Evolutionary conservation across 129 eudicot genomes (phyloP).

Genomic region (Heracleum sosnowskyi): DNA sequence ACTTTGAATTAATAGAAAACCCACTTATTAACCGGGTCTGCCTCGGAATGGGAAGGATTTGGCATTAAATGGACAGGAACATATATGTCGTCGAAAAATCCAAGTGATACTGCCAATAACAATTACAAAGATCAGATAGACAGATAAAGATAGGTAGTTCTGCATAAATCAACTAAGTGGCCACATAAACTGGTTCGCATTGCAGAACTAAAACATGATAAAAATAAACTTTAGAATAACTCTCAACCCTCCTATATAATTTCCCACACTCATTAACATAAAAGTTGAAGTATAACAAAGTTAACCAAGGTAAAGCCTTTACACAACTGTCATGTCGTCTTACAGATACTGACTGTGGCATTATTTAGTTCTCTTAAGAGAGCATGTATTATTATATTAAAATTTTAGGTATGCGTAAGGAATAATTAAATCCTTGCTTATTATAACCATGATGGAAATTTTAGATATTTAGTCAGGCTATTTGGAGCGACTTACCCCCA

Average conservation of each 20-base stretch:
- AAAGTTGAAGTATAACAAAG: neutral
- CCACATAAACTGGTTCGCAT: neutral
- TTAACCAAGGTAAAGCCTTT: neutral
- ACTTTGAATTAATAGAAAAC: slow-evolving; percentile 10
- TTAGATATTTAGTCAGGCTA: neutral
- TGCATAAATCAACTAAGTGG: neutral
- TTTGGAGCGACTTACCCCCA: neutral
- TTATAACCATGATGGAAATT: neutral
- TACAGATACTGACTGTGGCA: neutral
- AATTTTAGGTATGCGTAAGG: neutral
- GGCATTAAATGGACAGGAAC: slow-evolving; percentile 64
- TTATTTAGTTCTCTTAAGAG: neutral
- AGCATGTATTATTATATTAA: neutral
- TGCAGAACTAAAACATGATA: neutral
- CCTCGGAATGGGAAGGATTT: slow-evolving; percentile 39
- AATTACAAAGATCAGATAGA: slow-evolving; percentile 11
- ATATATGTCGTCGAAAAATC: slow-evolving; percentile 90
- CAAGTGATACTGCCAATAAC: slow-evolving; percentile 70
- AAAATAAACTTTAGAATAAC: neutral
- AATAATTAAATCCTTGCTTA: neutral
- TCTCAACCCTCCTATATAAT: neutral
- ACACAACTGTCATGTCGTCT: neutral
- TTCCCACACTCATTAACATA: neutral
- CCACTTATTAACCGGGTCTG: slow-evolving; percentile 49
- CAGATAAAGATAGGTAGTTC: neutral